Conservation (phyloP, 495 filamentous ascomycete genomes). For the Aspergillus sparsus region DNA sequence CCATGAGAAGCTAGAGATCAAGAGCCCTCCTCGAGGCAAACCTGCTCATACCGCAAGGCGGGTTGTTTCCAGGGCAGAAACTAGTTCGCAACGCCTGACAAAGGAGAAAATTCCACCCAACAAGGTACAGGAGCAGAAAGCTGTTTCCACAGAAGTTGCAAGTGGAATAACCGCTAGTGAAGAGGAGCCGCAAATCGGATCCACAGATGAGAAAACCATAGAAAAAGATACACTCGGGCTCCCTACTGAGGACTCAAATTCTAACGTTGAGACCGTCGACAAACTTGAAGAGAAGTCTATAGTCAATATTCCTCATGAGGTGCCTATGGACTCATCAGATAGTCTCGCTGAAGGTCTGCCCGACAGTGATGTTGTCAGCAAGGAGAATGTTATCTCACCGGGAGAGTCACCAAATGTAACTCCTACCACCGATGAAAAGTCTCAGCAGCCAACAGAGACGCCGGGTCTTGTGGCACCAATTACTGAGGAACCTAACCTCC, state of each 20-base stretch:
- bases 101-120: conserved; percentile 30
- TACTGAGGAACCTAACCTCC: conserved; percentile 8
- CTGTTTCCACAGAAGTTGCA: conserved; percentile 6
- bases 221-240: conserved; percentile 4
- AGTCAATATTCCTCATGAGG: background rate
- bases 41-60: conserved; percentile 21
- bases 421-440: background rate
- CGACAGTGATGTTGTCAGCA: background rate
- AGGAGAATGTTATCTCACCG: background rate
- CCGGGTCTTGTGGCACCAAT: conserved; percentile 2
- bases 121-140: conserved; percentile 28
- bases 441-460: conserved; percentile 9
- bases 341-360: background rate
- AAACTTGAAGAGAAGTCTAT: conserved; percentile 9
- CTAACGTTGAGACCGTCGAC: conserved; percentile 4
- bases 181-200: conserved; percentile 14
- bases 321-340: conserved; percentile 4
- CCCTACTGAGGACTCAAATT: background rate
- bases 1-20: conserved; percentile 64
- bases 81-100: conserved; percentile 15
- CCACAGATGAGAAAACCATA: conserved; percentile 2
- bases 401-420: background rate
- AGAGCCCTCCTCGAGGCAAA: conserved; percentile 38
- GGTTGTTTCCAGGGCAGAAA: conserved; percentile 33
- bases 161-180: conserved; percentile 7